A percentile compares a stretch with the other conserved stretches of the same genome.
phyloP scores from a whole-genome alignment of 1,284 basidiomycete genomes.

The Marasmius tenuissimus region DNA sequence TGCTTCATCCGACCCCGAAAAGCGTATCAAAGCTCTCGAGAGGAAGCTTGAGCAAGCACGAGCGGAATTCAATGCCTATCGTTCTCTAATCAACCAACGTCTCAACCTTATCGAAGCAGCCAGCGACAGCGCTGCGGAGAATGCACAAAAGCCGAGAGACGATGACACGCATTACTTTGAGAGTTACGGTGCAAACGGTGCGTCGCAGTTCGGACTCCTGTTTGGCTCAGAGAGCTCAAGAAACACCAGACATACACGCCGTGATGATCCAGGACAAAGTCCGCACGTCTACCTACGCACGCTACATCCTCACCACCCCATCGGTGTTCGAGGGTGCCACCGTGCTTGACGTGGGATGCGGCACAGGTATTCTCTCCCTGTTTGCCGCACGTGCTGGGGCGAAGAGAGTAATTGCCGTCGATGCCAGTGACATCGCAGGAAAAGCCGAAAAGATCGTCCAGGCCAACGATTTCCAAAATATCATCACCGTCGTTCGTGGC shows the following conservation, averaged over 20 bases:
- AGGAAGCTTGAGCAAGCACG: slow-evolving; percentile 51
- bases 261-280: slow-evolving; percentile 88
- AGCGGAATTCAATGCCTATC: slow-evolving; percentile 59
- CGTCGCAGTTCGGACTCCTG: slow-evolving; percentile 16
- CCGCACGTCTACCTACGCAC: slow-evolving; percentile 90
- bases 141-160: slow-evolving; percentile 46
- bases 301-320: slow-evolving; percentile 89
- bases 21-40: slow-evolving; percentile 52
- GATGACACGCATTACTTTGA: slow-evolving; percentile 96
- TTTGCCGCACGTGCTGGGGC: slow-evolving; percentile 93
- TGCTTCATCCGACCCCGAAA: slow-evolving; percentile 32
- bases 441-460: slow-evolving; percentile 84
- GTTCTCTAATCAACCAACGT: slow-evolving; percentile 50
- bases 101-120: slow-evolving; percentile 42
- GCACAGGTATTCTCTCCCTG: slow-evolving; percentile 90
- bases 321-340: slow-evolving; percentile 81
- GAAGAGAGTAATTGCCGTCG: slow-evolving; percentile 90
- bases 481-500: slow-evolving; percentile 61
- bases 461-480: slow-evolving; percentile 73
- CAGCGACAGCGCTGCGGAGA: slow-evolving; percentile 21
- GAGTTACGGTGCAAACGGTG: slow-evolving; percentile 91
- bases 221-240: neutral
- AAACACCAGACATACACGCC: slow-evolving; percentile 68
- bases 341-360: slow-evolving; percentile 95
- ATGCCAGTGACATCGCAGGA: slow-evolving; percentile 85